Evolutionary conservation across 148 eudicot genomes (phyloP), one percentile per base, ranked within the genome.

Genomic region (Selenicereus undatus): DNA sequence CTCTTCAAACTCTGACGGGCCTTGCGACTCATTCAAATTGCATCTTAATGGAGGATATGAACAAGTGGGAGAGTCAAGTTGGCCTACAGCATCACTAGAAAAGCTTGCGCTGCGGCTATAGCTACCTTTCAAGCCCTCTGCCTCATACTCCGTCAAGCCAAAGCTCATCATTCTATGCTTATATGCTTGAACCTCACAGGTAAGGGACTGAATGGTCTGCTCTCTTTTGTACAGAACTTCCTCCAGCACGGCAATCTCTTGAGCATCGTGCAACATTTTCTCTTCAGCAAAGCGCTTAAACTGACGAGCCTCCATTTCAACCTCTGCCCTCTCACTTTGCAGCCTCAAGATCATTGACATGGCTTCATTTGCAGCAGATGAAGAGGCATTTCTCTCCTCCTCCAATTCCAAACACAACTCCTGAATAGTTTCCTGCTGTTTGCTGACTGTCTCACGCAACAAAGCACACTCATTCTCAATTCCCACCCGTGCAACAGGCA

Each of bases 311-410:
- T 94, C 97, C 94, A 94, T 90, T 80, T 92, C 89, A 39, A 90
- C 79, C 86, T 94, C 98, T 8, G 97, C 98, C 85, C 93, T 96
- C 83, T 96, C 99, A 75, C 94, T 89, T 81, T 96, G 98, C 87
- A 96, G 83, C 87, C 97, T 92, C 88, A 93, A 85, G 45, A 96
- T 96, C 99, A 96, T 96, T 0, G 99, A 93, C 99, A 96, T 96
- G 21, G 99, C 97, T 87, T 96, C 99, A 73, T 88, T 92, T 17
- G 99, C 92, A 81, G 99, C 97, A 3, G 99, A 93, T 0, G 99
- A 93, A 52, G 99, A 84, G 0, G 99, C 99, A 68, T 96, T 90
- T 81, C 99, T 92, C 85, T 96, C 99, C 84, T 96, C 97, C 32
- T 96, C 99, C 89, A 96, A 81, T 62, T 96, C 99, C 29, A 81